Base-by-base conservation (phyloP, 805 yeast species). In the Candida nanaspora region DNA sequence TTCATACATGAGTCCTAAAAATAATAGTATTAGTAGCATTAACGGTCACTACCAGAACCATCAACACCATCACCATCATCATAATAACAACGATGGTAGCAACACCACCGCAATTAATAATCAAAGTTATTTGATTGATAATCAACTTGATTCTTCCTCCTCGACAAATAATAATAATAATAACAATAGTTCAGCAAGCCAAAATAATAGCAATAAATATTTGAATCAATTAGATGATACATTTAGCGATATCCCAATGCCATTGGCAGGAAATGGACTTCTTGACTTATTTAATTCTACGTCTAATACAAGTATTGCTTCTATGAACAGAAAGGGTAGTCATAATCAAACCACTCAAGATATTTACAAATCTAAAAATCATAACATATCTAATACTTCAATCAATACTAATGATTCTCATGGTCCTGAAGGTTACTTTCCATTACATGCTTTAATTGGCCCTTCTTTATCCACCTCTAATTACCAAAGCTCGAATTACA, bases 401-500 rank as follows among this genome's bases (percentile, higher is more conserved):
- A 40, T 45, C 5, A 32, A 42, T 10, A 49, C 56, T 14, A 50
- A 49, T 21, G 53, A 46, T 4, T 40, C 47, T 9, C 43, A 46
- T 41, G 56, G 51, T 7, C 59, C 61, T 3, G 62, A 56, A 41
- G 49, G 58, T 4, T 43, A 55, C 28, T 61, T 61, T 38, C 65
- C 65, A 7, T 42, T 60, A 20, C 57, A 51, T 34, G 62, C 65
- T 1, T 46, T 61, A 21, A 52, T 59, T 43, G 65, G 65, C 3
- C 65, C 63, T 33, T 21, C 35, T 21, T 20, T 21, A 21, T 31
- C 34, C 3, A 8, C 9, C 15, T n/a, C 15, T 18, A 31, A 31
- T 31, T 31, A 29, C 10, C 32, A 29, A 15, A 29, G 16, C 32
- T 29, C 32, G 16, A n/a, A 20, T 15, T 29, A 29, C 10, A 29